These are phyloP conservation scores for Plantago ovata DNA, from an alignment of 257 asterid genomes.

Conservation along the genomic window DNA sequence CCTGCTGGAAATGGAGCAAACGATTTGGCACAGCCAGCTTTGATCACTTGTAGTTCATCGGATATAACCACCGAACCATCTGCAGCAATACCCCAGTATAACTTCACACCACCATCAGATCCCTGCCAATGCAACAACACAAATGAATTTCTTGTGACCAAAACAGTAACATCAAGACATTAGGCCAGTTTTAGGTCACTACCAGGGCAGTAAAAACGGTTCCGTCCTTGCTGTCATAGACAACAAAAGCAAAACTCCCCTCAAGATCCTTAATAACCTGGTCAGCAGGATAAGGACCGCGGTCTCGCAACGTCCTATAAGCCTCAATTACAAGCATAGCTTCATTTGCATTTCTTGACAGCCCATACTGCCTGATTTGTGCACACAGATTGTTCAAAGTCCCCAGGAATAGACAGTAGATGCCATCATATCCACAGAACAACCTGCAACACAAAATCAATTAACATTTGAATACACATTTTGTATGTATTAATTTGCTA, in stretches of 20 bases:
- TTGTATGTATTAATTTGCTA: no score
- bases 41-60: slow-evolving; percentile 64
- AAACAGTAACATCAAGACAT: not conserved
- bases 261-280: slow-evolving; percentile 87
- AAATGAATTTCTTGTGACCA: not conserved
- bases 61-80: slow-evolving; percentile 86
- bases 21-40: slow-evolving; percentile 87
- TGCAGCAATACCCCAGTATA: slow-evolving; percentile 89
- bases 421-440: slow-evolving; percentile 82
- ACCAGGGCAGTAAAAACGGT: slow-evolving; percentile 73
- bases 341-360: slow-evolving; percentile 84
- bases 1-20: slow-evolving; percentile 95
- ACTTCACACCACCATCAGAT: slow-evolving; percentile 72
- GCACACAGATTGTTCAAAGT: slow-evolving; percentile 82
- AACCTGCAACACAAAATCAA: slow-evolving; percentile 36
- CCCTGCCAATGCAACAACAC: slow-evolving; percentile 36
- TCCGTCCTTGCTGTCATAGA: slow-evolving; percentile 57
- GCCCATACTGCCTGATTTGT: slow-evolving; percentile 92
- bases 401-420: slow-evolving; percentile 94
- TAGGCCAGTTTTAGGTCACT: slow-evolving; percentile 1
- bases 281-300: slow-evolving; percentile 96
- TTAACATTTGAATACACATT: no score
- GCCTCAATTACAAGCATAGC: slow-evolving; percentile 89
- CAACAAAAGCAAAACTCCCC: slow-evolving; percentile 80
- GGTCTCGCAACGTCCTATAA: slow-evolving; percentile 83